phyloP scores from a whole-genome alignment of 2,329 filamentous ascomycete genomes.

The Pseudogymnoascus sp. region DNA sequence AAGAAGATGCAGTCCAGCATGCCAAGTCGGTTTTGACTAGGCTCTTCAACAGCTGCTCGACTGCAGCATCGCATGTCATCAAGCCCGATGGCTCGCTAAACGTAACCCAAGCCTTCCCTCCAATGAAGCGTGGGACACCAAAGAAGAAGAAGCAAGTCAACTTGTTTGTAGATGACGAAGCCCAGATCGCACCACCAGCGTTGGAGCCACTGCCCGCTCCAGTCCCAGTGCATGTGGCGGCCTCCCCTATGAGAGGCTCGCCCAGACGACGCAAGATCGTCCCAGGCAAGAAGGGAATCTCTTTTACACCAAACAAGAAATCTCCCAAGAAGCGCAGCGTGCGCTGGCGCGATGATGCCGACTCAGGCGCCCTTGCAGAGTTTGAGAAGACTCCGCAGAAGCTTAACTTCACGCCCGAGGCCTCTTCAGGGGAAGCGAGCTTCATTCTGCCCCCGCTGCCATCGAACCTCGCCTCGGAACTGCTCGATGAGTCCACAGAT shows the following conservation, averaged over 20 bases:
- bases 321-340: conserved; percentile 66
- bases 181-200: conserved; percentile 18
- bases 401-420: conserved; percentile 48
- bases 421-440: conserved; percentile 38
- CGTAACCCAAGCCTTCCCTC: conserved; percentile 57
- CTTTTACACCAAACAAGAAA: conserved; percentile 77
- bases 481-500: conserved; percentile 32
- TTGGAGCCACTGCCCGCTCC: conserved; percentile 33
- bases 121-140: conserved; percentile 64
- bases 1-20: conserved; percentile 71
- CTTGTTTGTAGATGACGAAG: conserved; percentile 20
- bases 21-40: conserved; percentile 71
- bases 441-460: conserved; percentile 42
- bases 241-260: conserved; percentile 65
- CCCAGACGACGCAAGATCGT: conserved; percentile 69
- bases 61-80: conserved; percentile 72
- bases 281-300: conserved; percentile 61
- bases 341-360: conserved; percentile 85
- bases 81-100: conserved; percentile 70
- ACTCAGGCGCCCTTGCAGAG: conserved; percentile 77
- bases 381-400: conserved; percentile 86
- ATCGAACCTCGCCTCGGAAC: conserved; percentile 37
- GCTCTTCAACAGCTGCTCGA: conserved; percentile 67
- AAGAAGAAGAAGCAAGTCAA: conserved; percentile 56
- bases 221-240: conserved; percentile 32